Conservation (phyloP, 1,284 basidiomycete species). For the Trichosporon inkin region DNA sequence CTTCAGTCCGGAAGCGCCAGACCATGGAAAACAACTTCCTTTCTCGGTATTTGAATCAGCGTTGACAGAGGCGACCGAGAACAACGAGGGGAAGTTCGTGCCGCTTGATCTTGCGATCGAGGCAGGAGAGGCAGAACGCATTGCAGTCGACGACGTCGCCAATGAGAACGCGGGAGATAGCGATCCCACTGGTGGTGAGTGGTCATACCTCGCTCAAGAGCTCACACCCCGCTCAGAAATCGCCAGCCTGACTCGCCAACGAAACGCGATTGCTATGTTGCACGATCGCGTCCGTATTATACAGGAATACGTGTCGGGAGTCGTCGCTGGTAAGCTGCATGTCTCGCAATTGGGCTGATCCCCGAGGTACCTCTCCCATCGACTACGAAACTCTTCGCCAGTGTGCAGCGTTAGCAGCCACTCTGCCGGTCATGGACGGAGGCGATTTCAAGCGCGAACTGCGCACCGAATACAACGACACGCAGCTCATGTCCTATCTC, state of each 20-base stretch:
- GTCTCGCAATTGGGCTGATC: neutral
- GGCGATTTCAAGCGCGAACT: conserved; percentile 77
- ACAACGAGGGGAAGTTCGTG: conserved; percentile 56
- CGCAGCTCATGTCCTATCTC: conserved; percentile 84
- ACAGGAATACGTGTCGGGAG: conserved; percentile 72
- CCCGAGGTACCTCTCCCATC: conserved; percentile 60
- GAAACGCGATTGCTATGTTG: conserved; percentile 93
- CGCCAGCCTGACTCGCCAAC: conserved; percentile 80
- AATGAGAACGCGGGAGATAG: conserved; percentile 64
- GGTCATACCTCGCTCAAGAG: no score
- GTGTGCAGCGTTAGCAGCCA: conserved; percentile 76
- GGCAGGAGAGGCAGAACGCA: conserved; percentile 95
- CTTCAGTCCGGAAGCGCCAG: conserved; percentile 48
- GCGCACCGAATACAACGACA: conserved; percentile 88
- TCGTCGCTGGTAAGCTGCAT: conserved; percentile 61
- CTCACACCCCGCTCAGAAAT: conserved; percentile 60
- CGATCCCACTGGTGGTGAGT: conserved; percentile 55
- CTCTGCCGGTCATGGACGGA: conserved; percentile 77
- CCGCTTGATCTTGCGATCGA: conserved; percentile 71
- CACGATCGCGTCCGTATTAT: conserved; percentile 81
- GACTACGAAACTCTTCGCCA: conserved; percentile 80
- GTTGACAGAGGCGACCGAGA: conserved; percentile 68
- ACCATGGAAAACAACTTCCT: conserved; percentile 61
- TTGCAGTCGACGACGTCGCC: conserved; percentile 93
- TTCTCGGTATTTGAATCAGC: conserved; percentile 85